Conservation (phyloP, 768 basidiomycete species). For the Amanita pallidorosea region DNA sequence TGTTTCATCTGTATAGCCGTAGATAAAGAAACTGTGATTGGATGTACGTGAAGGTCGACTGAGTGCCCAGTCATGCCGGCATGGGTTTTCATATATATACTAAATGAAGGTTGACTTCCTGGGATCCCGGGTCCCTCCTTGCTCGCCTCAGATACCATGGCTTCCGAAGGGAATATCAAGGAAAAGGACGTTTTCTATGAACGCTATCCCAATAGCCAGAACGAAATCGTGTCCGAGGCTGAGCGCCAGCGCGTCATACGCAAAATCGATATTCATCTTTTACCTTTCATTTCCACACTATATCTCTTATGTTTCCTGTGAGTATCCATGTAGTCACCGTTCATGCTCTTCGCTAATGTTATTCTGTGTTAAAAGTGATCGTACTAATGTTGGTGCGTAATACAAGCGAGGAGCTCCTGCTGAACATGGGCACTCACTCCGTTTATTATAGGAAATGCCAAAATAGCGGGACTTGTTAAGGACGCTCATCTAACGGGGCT, state of each 20-base stretch:
- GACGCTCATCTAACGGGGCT: conserved; percentile 15
- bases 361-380: conserved; percentile 10
- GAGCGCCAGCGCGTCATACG: conserved; percentile 20
- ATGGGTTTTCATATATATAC: background rate
- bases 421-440: background rate
- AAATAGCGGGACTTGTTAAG: conserved; percentile 16
- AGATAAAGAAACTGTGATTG: no score
- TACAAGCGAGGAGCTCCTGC: background rate
- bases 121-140: background rate
- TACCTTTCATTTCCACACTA: conserved; percentile 32
- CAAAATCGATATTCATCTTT: conserved; percentile 32
- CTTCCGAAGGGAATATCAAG: background rate
- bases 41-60: background rate
- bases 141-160: background rate
- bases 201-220: background rate
- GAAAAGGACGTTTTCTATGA: background rate
- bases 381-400: conserved; percentile 15
- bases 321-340: conserved; percentile 10
- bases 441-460: conserved; percentile 12
- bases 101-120: background rate
- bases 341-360: background rate
- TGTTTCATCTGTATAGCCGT: no score
- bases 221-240: background rate
- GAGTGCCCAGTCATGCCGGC: background rate
- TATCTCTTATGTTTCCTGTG: conserved; percentile 37